These are phyloP conservation scores for Lentinula aciculospora DNA, from an alignment of 768 basidiomycete genomes.

Conservation along the genomic window DNA sequence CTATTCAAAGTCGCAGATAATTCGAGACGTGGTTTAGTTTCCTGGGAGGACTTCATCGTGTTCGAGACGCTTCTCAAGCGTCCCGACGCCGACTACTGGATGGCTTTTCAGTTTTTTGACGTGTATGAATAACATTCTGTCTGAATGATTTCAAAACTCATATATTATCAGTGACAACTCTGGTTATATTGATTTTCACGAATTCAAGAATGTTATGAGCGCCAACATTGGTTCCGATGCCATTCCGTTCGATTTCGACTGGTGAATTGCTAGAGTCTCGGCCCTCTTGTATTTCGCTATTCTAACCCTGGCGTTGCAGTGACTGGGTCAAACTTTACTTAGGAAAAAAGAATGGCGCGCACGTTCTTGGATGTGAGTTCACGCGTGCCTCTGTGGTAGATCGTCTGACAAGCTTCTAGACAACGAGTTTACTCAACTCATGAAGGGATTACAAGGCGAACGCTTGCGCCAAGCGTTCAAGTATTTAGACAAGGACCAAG, in stretches of 20 bases:
- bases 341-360: constrained; percentile 86
- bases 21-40: constrained; percentile 67
- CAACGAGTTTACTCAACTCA: constrained; percentile 95
- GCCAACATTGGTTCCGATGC: constrained; percentile 72
- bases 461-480: constrained; percentile 94
- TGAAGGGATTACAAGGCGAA: constrained; percentile 98
- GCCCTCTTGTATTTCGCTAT: neutral
- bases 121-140: constrained; percentile 53
- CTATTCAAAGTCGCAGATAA: constrained; percentile 87
- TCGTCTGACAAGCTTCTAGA: constrained; percentile 36
- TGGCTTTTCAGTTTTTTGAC: constrained; percentile 95
- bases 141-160: neutral
- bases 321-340: constrained; percentile 97
- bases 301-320: constrained; percentile 26
- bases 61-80: constrained; percentile 92
- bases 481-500: constrained; percentile 82
- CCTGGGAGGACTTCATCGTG: constrained; percentile 94
- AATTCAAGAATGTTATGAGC: constrained; percentile 90
- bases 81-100: constrained; percentile 96
- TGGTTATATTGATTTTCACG: constrained; percentile 90
- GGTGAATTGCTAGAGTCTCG: constrained; percentile 44
- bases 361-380: constrained; percentile 86
- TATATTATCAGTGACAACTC: constrained; percentile 63
- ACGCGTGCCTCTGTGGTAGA: neutral
- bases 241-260: constrained; percentile 94